Conservation (phyloP, 2,329 filamentous ascomycete species). For the Talaromyces sp. region DNA sequence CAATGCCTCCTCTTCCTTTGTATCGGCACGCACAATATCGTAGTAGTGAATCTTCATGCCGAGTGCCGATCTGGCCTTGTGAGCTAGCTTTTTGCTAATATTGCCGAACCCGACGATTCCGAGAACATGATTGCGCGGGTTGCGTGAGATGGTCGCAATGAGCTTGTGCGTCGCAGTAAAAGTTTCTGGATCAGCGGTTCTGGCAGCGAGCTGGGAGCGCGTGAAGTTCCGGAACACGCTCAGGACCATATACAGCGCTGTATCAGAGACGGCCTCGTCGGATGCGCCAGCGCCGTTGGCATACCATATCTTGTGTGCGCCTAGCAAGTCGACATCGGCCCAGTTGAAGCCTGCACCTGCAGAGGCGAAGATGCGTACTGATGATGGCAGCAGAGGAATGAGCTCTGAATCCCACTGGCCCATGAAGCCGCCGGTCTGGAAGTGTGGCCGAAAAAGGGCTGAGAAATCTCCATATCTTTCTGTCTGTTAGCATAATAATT, state of each 20-base stretch:
- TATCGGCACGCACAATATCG: slow-evolving; percentile 40
- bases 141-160: slow-evolving; percentile 56
- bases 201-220: slow-evolving; percentile 57
- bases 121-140: slow-evolving; percentile 56
- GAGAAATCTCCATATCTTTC: slow-evolving; percentile 34
- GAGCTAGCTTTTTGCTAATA: slow-evolving; percentile 58
- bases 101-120: slow-evolving; percentile 67
- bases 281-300: slow-evolving; percentile 68
- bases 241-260: slow-evolving; percentile 64
- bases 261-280: slow-evolving; percentile 68
- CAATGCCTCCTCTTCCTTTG: slow-evolving; percentile 33
- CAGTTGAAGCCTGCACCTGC: slow-evolving; percentile 61
- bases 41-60: slow-evolving; percentile 61
- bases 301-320: slow-evolving; percentile 56
- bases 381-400: slow-evolving; percentile 49
- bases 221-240: slow-evolving; percentile 63
- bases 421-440: slow-evolving; percentile 62
- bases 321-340: slow-evolving; percentile 57
- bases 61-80: slow-evolving; percentile 54
- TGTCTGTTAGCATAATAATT: slow-evolving; percentile 13
- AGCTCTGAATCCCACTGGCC: slow-evolving; percentile 58
- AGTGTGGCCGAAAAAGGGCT: slow-evolving; percentile 54
- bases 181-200: slow-evolving; percentile 34
- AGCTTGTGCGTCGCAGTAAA: slow-evolving; percentile 58
- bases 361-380: slow-evolving; percentile 53